Evolutionary conservation across 768 basidiomycete genomes (phyloP).

Genomic region (Termitomyces sp.): DNA sequence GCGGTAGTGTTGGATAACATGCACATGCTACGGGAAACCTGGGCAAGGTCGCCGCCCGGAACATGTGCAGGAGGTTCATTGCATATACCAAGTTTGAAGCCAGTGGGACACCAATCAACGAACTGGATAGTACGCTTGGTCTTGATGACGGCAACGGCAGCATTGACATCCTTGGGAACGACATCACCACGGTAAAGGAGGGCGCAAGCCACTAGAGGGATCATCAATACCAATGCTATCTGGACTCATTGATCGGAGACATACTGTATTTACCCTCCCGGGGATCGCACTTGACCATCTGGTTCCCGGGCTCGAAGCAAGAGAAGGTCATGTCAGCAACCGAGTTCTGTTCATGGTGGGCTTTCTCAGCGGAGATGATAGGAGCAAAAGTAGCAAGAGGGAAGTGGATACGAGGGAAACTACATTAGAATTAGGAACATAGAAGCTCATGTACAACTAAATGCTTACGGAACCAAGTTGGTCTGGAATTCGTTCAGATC

Average conservation of each 20-base stretch:
- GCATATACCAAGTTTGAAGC: conserved; percentile 98
- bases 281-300: conserved; percentile 95
- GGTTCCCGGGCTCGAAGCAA: conserved; percentile 95
- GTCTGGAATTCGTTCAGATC: conserved; percentile 99
- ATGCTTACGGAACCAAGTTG: conserved; percentile 88
- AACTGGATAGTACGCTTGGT: conserved; percentile 98
- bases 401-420: conserved; percentile 98
- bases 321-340: conserved; percentile 98
- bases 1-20: conserved; percentile 96
- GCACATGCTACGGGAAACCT: conserved; percentile 90
- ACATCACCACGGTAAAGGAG: conserved; percentile 94
- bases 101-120: conserved; percentile 98
- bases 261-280: conserved; percentile 97
- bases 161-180: conserved; percentile 92
- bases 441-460: no score
- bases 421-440: conserved; percentile 25
- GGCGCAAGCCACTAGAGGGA: conserved; percentile 91
- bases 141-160: conserved; percentile 91
- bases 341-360: conserved; percentile 93
- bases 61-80: conserved; percentile 91
- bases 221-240: no score
- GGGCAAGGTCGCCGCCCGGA: conserved; percentile 93
- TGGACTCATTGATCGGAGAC: no score
- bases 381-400: conserved; percentile 95
- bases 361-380: conserved; percentile 92